A percentile compares a stretch with the other conserved stretches of the same genome.
phyloP scores from a whole-genome alignment of 2,329 filamentous ascomycete genomes.

The Xylariaceae sp. region DNA sequence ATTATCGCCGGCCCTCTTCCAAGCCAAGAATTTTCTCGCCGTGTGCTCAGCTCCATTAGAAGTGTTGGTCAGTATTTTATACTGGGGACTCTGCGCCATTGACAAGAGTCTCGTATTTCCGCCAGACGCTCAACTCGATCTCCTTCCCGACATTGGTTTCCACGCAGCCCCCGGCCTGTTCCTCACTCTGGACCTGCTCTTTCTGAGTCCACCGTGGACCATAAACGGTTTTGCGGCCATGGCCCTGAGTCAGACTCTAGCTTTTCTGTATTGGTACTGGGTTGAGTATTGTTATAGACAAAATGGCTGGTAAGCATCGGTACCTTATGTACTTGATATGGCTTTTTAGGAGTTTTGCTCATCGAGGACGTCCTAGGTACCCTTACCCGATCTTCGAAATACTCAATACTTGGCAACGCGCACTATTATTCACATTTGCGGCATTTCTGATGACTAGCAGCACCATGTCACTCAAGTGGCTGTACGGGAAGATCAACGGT shows the following conservation, averaged over 20 bases:
- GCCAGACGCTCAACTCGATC: constrained; percentile 61
- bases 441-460: constrained; percentile 75
- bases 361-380: constrained; percentile 59
- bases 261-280: constrained; percentile 78
- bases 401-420: constrained; percentile 69
- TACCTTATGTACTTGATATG: background rate
- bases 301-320: constrained; percentile 64
- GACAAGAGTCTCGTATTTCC: constrained; percentile 60
- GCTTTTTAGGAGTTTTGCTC: background rate
- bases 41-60: constrained; percentile 73
- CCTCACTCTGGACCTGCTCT: constrained; percentile 67
- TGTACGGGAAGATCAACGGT: constrained; percentile 73
- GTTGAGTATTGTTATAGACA: constrained; percentile 73
- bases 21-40: constrained; percentile 70
- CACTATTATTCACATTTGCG: constrained; percentile 72
- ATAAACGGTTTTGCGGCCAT: constrained; percentile 66
- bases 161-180: constrained; percentile 71
- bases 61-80: constrained; percentile 73
- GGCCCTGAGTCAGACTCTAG: constrained; percentile 62
- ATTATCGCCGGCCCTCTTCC: constrained; percentile 63
- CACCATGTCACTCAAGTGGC: constrained; percentile 71
- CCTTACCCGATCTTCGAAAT: constrained; percentile 85
- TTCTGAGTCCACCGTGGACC: constrained; percentile 77
- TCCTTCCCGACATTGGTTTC: constrained; percentile 67
- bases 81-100: constrained; percentile 71